Conservation (phyloP, 441 rosid genomes). For the Jatropha multifida region DNA sequence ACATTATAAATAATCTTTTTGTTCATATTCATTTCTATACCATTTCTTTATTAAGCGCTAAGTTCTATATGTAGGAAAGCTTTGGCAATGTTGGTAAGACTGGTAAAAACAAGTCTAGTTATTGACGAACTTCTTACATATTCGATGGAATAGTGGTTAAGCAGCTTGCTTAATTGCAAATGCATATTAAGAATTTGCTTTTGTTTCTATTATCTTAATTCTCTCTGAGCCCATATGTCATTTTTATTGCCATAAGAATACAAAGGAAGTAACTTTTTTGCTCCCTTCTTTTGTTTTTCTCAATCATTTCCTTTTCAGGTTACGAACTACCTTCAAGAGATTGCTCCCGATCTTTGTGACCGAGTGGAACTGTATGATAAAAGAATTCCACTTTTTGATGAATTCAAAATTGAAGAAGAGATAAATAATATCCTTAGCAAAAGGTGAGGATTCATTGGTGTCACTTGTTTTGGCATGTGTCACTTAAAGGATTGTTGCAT, state of each 20-base stretch:
- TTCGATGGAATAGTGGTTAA: background rate
- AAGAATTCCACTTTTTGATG: constrained; percentile 82
- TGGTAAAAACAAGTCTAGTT: background rate
- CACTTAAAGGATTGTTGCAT: background rate
- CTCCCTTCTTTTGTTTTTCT: constrained; percentile 12
- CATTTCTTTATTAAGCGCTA: background rate
- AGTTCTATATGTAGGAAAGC: background rate
- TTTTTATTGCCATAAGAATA: constrained; percentile 1
- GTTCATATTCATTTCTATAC: background rate
- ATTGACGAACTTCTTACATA: background rate
- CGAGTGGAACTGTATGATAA: constrained; percentile 78
- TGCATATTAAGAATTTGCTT: background rate
- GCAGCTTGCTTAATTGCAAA: background rate
- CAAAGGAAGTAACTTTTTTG: background rate
- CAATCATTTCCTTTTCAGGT: constrained; percentile 51
- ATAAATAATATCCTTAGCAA: constrained; percentile 82
- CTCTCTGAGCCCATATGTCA: constrained; percentile 1
- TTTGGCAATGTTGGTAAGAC: background rate
- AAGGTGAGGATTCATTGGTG: constrained; percentile 51
- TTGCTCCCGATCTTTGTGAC: constrained; percentile 92
- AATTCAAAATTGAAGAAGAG: constrained; percentile 84
- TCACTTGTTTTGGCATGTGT: constrained; percentile 4
- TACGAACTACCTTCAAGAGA: constrained; percentile 90
- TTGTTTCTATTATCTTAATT: constrained; percentile 3
- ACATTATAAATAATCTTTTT: background rate